Conservation (phyloP, 2,329 filamentous ascomycete species). For the Alternaria solani region DNA sequence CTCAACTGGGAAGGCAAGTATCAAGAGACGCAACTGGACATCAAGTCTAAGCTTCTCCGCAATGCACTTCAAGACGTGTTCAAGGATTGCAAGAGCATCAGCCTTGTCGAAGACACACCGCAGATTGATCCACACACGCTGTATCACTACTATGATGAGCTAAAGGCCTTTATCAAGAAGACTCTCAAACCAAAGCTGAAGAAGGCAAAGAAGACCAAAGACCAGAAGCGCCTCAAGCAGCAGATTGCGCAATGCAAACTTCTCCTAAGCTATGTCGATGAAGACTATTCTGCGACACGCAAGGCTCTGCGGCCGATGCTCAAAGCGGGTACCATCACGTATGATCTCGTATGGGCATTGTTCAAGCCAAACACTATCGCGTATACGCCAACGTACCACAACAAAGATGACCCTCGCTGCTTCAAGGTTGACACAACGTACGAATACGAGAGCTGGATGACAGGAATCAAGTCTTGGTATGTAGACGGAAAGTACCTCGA, state of each 20-base stretch:
- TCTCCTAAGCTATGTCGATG: constrained; percentile 78
- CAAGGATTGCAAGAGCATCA: constrained; percentile 79
- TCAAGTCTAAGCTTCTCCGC: constrained; percentile 82
- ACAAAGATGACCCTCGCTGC: constrained; percentile 76
- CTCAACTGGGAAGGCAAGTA: constrained; percentile 89
- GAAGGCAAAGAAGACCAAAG: constrained; percentile 69
- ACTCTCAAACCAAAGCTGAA: constrained; percentile 67
- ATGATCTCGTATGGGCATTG: constrained; percentile 86
- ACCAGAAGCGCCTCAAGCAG: constrained; percentile 63
- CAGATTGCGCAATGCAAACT: constrained; percentile 74
- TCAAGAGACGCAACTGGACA: constrained; percentile 76
- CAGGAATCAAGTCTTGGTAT: constrained; percentile 75
- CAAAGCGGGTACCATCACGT: constrained; percentile 83
- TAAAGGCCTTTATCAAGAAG: constrained; percentile 68
- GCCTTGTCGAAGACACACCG: constrained; percentile 80
- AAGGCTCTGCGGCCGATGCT: constrained; percentile 83
- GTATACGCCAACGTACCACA: constrained; percentile 79
- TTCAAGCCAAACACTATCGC: constrained; percentile 87
- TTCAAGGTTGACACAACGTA: constrained; percentile 83
- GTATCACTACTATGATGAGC: constrained; percentile 75
- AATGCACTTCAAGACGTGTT: constrained; percentile 75
- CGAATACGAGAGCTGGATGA: constrained; percentile 71
- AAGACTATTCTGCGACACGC: constrained; percentile 80
- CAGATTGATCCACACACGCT: constrained; percentile 61
- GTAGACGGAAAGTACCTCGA: constrained; percentile 83